Base-by-base conservation (phyloP, 1,139 yeast genomes). In the Scheffersomyces titani region DNA sequence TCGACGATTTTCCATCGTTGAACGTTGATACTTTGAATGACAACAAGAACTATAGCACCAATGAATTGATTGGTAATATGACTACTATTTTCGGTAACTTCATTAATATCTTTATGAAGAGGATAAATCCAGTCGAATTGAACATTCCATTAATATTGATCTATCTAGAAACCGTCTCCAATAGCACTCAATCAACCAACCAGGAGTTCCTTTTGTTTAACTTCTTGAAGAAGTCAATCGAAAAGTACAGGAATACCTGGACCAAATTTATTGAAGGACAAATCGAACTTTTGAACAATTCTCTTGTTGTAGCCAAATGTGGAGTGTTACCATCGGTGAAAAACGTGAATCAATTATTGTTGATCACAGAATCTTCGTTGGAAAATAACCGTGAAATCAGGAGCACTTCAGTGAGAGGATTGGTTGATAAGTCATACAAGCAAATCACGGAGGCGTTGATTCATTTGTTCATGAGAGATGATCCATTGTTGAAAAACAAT, bases 191-290 rank as follows among this genome's bases (percentile, higher is more conserved):
- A 22, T 48, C 56, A 2, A 77, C 88, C 2, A 84, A 87, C 68
- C 93, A 89, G 67, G 97, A 90, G 61, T 91, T 83, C 63, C 72
- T 89, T 44, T 72, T 67, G 45, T 77, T 83, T 59, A 79, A 82
- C 52, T 77, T 82, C 58, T 74, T 89, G 61, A 78, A 76, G 50
- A 84, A 84, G 61, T 64, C 87, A 3, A 74, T 77, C 22, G 87
- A 87, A 47, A 83, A 83, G 64, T 76, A 86, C 53, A 75, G 74
- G 52, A 73, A 72, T 49, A 75, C 77, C 21, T 91, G 97, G 97
- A 72, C 74, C 45, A 83, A 81, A 60, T 86, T 83, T 60, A 72
- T 89, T 40, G 82, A 80, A 36, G 73, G 72, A 18, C 92, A 89
- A 67, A 70, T 84, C 20, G 83, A 83, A 21, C 63, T 74, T 21